phyloP scores from a whole-genome alignment of 805 yeast species.

The Spathaspora gorwiae region DNA sequence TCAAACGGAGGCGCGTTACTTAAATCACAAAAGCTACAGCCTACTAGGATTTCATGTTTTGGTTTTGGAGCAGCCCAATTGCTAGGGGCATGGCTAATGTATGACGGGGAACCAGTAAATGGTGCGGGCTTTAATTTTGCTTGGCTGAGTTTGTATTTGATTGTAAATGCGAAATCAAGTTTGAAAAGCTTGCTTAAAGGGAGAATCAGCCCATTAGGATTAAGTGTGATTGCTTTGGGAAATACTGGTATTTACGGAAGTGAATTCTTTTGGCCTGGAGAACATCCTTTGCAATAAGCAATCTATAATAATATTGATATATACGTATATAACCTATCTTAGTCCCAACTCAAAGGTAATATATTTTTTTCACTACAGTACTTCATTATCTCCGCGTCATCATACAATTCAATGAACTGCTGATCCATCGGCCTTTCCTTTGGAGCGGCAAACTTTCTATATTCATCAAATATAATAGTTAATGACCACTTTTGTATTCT shows the following conservation, averaged over 20 bases:
- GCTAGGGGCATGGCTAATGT: constrained; percentile 68
- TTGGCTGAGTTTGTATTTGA: constrained; percentile 71
- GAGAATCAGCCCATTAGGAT: constrained; percentile 57
- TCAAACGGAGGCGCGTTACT: constrained; percentile 3
- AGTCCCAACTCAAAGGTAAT: constrained; percentile 68
- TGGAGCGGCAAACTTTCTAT: constrained; percentile 90
- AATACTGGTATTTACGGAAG: constrained; percentile 64
- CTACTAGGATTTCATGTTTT: constrained; percentile 40
- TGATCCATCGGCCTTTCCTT: constrained; percentile 94
- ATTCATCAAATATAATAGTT: constrained; percentile 93
- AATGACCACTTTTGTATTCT: constrained; percentile 88
- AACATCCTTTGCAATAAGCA: constrained; percentile 4
- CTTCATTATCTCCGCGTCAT: constrained; percentile 55
- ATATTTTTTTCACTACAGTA: constrained; percentile 51
- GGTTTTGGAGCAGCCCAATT: constrained; percentile 60
- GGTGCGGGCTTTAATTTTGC: constrained; percentile 81
- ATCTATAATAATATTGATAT: not conserved
- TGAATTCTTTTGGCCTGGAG: constrained; percentile 6
- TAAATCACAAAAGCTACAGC: constrained; percentile 12
- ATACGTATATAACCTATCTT: constrained; percentile 1
- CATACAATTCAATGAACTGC: constrained; percentile 88
- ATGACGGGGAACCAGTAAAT: constrained; percentile 70
- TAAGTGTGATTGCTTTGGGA: constrained; percentile 54
- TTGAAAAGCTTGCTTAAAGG: constrained; percentile 50
- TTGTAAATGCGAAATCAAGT: constrained; percentile 65